These are phyloP conservation scores for Pseudocercospora fijiensis DNA, from an alignment of 2,329 filamentous ascomycete genomes.

Conservation along the genomic window DNA sequence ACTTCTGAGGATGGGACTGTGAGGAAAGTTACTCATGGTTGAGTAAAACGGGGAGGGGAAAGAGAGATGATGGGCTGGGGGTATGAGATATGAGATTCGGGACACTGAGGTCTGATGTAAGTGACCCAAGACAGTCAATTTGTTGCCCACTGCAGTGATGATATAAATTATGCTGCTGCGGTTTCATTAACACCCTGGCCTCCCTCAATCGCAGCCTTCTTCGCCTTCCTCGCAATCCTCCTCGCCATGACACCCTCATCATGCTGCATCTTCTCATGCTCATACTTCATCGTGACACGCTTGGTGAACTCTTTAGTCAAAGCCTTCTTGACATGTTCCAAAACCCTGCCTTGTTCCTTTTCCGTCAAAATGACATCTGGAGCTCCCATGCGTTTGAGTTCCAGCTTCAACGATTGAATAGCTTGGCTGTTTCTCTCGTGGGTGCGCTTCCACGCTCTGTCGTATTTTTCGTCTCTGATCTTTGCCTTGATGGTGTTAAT, in stretches of 20 bases:
- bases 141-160: too few species aligned
- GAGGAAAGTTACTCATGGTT: conserved; percentile 50
- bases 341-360: background rate
- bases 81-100: too few species aligned
- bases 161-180: background rate
- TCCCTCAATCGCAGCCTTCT: background rate
- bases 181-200: background rate
- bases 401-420: background rate
- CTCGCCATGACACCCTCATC: background rate
- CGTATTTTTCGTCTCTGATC: background rate
- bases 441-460: background rate
- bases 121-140: too few species aligned
- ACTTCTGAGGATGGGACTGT: conserved; percentile 51
- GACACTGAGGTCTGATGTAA: too few species aligned
- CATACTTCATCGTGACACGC: background rate
- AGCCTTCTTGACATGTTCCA: background rate
- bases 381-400: background rate
- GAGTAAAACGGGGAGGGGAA: too few species aligned
- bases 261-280: background rate
- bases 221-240: background rate
- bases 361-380: background rate
- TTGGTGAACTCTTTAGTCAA: background rate
- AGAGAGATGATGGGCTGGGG: too few species aligned
- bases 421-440: background rate
- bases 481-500: background rate